phyloP scores from a whole-genome alignment of 2,329 filamentous ascomycete genomes.

The Fusarium concolor region DNA sequence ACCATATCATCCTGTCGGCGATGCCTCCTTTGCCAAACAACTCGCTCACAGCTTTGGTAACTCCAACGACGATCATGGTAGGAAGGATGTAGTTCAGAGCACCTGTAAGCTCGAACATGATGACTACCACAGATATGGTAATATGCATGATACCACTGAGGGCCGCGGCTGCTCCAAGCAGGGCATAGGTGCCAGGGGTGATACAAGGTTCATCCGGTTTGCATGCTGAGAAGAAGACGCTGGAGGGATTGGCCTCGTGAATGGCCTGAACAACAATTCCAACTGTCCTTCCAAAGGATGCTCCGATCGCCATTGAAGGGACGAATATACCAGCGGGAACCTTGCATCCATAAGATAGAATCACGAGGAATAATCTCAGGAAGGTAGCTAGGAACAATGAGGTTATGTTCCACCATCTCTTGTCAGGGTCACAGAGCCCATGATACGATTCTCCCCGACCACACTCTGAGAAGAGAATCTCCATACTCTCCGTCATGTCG shows the following conservation, averaged over 20 bases:
- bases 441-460: conserved; percentile 90
- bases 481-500: conserved; percentile 99
- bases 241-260: conserved; percentile 84
- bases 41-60: conserved; percentile 93
- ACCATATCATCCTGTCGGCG: conserved; percentile 98
- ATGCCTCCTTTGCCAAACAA: conserved; percentile 96
- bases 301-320: conserved; percentile 96
- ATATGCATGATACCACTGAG: conserved; percentile 98
- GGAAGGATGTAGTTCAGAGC: conserved; percentile 96
- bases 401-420: conserved; percentile 81
- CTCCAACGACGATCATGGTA: conserved; percentile 98
- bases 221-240: conserved; percentile 88
- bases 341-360: conserved; percentile 97
- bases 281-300: conserved; percentile 92
- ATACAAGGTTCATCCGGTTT: conserved; percentile 94
- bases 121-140: conserved; percentile 95
- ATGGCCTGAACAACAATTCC: conserved; percentile 93
- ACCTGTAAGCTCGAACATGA: conserved; percentile 99
- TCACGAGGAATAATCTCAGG: conserved; percentile 84
- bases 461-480: conserved; percentile 94
- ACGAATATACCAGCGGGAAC: conserved; percentile 98
- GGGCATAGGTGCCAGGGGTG: conserved; percentile 96
- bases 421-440: conserved; percentile 83
- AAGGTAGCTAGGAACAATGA: conserved; percentile 84
- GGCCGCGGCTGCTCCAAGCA: conserved; percentile 90